Conservation (phyloP, 148 eudicot genomes). For the Polygonum aviculare region DNA sequence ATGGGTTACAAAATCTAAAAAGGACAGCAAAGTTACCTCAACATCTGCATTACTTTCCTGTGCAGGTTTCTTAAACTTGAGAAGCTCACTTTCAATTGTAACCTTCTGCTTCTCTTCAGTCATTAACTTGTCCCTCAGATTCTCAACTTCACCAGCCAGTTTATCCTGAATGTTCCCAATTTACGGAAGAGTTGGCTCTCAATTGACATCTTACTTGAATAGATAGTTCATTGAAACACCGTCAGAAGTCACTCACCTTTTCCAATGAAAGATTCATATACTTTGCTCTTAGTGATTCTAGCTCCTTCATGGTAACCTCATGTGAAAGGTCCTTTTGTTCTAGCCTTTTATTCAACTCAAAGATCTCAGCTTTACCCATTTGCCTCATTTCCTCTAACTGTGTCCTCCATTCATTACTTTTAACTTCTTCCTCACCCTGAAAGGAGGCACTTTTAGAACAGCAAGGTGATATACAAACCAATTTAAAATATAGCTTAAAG, state of each 20-base stretch:
- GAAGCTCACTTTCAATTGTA: constrained; percentile 54
- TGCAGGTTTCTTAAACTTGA: constrained; percentile 37
- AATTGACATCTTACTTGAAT: not conserved
- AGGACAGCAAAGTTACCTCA: constrained; percentile 39
- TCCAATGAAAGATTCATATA: constrained; percentile 37
- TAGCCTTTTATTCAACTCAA: constrained; percentile 37
- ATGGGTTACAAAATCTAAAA: not conserved
- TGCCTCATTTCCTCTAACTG: constrained; percentile 3
- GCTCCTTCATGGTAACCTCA: constrained; percentile 34
- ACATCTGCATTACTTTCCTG: constrained; percentile 50
- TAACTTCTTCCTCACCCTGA: constrained; percentile 24
- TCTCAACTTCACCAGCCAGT: constrained; percentile 43
- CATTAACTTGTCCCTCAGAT: constrained; percentile 32
- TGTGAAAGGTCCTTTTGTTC: constrained; percentile 40
- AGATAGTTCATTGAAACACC: not conserved
- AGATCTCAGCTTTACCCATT: constrained; percentile 34
- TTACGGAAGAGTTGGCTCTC: not conserved
- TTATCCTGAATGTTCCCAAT: constrained; percentile 32
- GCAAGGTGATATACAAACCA: not conserved
- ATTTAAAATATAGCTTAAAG: too few relatives aligned
- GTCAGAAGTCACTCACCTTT: constrained; percentile 34
- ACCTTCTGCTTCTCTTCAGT: constrained; percentile 61
- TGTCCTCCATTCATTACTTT: constrained; percentile 6
- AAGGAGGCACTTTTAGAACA: not conserved
- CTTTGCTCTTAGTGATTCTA: constrained; percentile 44